Conservation (phyloP, 2,329 filamentous ascomycete genomes). For the Monosporascus sp. region DNA sequence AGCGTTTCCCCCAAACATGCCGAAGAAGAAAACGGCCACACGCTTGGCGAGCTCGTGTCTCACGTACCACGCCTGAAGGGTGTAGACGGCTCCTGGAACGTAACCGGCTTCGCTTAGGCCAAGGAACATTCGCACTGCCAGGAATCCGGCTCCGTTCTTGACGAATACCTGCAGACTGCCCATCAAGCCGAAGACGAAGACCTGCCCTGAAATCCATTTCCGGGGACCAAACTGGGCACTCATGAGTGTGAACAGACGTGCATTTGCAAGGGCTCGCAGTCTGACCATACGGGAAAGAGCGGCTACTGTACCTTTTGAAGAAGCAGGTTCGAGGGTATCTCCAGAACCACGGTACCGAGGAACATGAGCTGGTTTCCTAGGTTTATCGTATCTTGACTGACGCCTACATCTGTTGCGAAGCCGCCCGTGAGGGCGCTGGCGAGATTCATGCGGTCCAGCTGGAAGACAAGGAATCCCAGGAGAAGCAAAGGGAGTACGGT, state of each 20-base stretch:
- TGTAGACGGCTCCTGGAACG: slow-evolving; percentile 44
- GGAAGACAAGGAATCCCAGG: slow-evolving; percentile 45
- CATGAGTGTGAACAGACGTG: too few species aligned
- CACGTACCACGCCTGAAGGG: slow-evolving; percentile 44
- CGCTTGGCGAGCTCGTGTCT: slow-evolving; percentile 38
- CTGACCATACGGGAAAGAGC: too few species aligned
- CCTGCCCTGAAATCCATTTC: slow-evolving; percentile 44
- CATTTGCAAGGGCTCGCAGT: too few species aligned
- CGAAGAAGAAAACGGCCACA: slow-evolving; percentile 45
- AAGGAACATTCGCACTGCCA: slow-evolving; percentile 35
- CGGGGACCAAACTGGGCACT: slow-evolving; percentile 34
- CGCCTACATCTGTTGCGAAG: slow-evolving; percentile 36
- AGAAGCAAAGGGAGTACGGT: slow-evolving; percentile 44
- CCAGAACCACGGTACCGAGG: slow-evolving; percentile 42
- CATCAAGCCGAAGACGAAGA: slow-evolving; percentile 42
- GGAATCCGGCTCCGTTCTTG: slow-evolving; percentile 34
- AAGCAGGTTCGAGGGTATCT: slow-evolving; percentile 48
- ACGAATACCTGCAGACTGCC: slow-evolving; percentile 40
- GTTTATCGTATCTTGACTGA: slow-evolving; percentile 44
- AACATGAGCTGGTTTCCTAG: slow-evolving; percentile 50
- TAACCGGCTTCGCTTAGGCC: slow-evolving; percentile 45
- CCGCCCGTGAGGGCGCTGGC: slow-evolving; percentile 46
- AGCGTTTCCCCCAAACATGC: slow-evolving; percentile 47
- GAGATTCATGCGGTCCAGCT: slow-evolving; percentile 48
- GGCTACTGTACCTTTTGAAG: slow-evolving; percentile 14